A percentile compares a stretch with the other conserved stretches of the same genome.
phyloP scores from a whole-genome alignment of 495 filamentous ascomycete species.

The Penicillium angulare region DNA sequence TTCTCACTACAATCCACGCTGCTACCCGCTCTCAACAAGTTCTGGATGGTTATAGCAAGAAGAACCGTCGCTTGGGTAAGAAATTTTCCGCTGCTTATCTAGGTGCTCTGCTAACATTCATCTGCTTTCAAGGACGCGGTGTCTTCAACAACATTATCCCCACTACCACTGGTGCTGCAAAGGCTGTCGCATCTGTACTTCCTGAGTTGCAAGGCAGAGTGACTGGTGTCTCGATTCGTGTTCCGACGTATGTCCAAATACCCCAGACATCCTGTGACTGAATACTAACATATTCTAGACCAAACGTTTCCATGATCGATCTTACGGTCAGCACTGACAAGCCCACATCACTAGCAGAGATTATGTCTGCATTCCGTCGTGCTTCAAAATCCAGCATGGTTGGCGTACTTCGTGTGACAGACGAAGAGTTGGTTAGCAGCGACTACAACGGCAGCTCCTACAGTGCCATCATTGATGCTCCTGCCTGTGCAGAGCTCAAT shows the following conservation, averaged over 20 bases:
- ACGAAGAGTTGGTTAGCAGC: slow-evolving; percentile 34
- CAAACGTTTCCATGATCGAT: slow-evolving; percentile 40
- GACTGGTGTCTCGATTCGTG: slow-evolving; percentile 35
- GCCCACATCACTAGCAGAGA: slow-evolving; percentile 32
- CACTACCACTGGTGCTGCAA: slow-evolving; percentile 34
- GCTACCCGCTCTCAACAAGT: slow-evolving; percentile 38
- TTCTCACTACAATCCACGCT: slow-evolving; percentile 35
- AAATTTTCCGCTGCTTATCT: not conserved
- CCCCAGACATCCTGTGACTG: not conserved
- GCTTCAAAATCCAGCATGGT: slow-evolving; percentile 28
- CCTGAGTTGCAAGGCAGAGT: slow-evolving; percentile 34
- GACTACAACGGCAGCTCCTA: slow-evolving; percentile 33
- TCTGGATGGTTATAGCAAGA: slow-evolving; percentile 40
- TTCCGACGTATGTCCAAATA: slow-evolving; percentile 29
- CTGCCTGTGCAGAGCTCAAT: slow-evolving; percentile 32
- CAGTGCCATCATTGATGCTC: slow-evolving; percentile 32
- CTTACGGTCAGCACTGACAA: slow-evolving; percentile 33
- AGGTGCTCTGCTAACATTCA: not conserved
- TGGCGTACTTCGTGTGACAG: slow-evolving; percentile 29
- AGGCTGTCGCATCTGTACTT: slow-evolving; percentile 32
- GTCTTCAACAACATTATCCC: slow-evolving; percentile 40
- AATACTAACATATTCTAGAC: slow-evolving; percentile 12
- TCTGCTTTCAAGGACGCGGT: slow-evolving; percentile 19
- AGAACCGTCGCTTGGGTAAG: slow-evolving; percentile 34
- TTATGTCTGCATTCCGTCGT: slow-evolving; percentile 29